Conservation (phyloP, 495 filamentous ascomycete genomes). For the Cercophora samala region DNA sequence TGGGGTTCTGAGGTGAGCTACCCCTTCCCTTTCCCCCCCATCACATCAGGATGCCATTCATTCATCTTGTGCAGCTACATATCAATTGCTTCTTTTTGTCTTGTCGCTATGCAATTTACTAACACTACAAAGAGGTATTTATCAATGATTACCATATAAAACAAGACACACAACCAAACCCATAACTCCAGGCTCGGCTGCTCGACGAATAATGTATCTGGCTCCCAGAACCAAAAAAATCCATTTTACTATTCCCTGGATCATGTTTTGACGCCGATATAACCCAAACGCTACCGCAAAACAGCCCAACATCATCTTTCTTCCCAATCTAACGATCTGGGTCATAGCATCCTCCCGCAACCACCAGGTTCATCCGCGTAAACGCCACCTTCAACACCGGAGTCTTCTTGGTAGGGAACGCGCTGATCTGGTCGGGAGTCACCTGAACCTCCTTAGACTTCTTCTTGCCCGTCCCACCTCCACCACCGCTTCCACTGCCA, state of each 20-base stretch:
- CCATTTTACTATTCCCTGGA: not conserved
- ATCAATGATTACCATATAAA: not conserved
- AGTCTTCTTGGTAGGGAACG: constrained; percentile 92
- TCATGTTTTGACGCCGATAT: not conserved
- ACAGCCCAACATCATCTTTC: not conserved
- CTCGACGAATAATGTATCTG: not conserved
- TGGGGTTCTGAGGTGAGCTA: constrained; percentile 17
- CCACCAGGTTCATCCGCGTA: constrained; percentile 85
- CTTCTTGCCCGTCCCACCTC: constrained; percentile 62
- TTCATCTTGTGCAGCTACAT: not conserved
- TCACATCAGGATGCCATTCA: not conserved
- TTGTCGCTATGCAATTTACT: not conserved
- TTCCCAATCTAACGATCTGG: constrained; percentile 38
- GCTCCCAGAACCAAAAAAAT: not conserved
- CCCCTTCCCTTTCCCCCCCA: not conserved
- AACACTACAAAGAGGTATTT: not conserved
- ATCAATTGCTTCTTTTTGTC: not conserved
- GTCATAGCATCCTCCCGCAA: constrained; percentile 80
- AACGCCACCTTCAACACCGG: constrained; percentile 92
- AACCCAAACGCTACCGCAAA: not conserved
- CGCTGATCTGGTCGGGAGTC: constrained; percentile 86
- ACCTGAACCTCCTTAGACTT: constrained; percentile 87
- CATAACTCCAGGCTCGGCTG: not conserved
- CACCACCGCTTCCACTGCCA: constrained; percentile 40
- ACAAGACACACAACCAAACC: not conserved